phyloP scores from a whole-genome alignment of 106 monocot species.

The Dioscorea alata region DNA sequence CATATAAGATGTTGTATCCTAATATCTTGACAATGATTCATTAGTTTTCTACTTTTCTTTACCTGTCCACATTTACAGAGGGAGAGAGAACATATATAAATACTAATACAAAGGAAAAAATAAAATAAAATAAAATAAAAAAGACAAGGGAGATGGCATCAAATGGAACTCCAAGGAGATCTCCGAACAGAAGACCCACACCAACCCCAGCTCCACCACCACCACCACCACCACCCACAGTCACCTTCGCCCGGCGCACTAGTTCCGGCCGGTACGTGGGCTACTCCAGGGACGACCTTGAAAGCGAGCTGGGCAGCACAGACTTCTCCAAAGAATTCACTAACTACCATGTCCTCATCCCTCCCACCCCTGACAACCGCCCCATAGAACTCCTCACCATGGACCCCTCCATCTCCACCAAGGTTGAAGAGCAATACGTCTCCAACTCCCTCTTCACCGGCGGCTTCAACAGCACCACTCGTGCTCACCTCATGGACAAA shows the following conservation, averaged over 20 bases:
- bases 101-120: too few relatives aligned
- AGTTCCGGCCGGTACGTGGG: slow-evolving; percentile 54
- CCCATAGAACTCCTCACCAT: slow-evolving; percentile 6
- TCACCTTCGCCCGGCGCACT: slow-evolving; percentile 46
- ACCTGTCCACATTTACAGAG: too few relatives aligned
- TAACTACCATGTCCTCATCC: slow-evolving; percentile 37
- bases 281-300: slow-evolving; percentile 51
- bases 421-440: slow-evolving; percentile 42
- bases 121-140: too few relatives aligned
- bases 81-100: too few relatives aligned
- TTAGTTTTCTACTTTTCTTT: too few relatives aligned
- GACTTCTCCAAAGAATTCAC: slow-evolving; percentile 25
- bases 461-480: slow-evolving; percentile 37
- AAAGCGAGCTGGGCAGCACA: slow-evolving; percentile 35
- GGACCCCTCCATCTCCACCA: slow-evolving; percentile 34
- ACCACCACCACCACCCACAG: slow-evolving; percentile 15
- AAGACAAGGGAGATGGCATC: too few relatives aligned
- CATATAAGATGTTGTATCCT: too few relatives aligned
- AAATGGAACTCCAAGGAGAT: too few relatives aligned
- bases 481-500: slow-evolving; percentile 54
- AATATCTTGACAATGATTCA: too few relatives aligned
- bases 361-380: slow-evolving; percentile 34
- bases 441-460: slow-evolving; percentile 44
- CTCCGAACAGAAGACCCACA: too few relatives aligned
- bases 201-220: not conserved